Evolutionary conservation across 306 rosid genomes (phyloP), one percentile per base, ranked within the genome.

Genomic region (Fragaria ananassa): DNA sequence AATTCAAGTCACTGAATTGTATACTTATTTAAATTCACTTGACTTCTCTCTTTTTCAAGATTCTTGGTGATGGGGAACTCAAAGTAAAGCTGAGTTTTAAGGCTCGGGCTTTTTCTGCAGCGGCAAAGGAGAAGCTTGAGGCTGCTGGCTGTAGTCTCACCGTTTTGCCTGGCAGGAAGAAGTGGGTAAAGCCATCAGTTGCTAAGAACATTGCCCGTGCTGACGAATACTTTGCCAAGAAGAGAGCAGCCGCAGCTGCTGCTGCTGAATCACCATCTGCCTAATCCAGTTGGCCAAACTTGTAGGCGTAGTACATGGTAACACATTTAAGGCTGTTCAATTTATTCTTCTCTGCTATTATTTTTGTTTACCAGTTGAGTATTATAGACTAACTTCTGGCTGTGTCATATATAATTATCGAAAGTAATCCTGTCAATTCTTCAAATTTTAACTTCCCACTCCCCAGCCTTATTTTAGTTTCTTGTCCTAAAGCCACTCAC

Each of bases 161-260:
- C 4, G 88, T 88, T 53, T 83, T 96, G 70, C 98, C 97, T 18
- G 99, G 99, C 51, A 90, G 96, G 18, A 96, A 96, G 93, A 96
- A 96, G 81, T 96, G 98, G 99, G 93, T 95, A 29, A 92, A 95
- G 80, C 93, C 97, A 72, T 89, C 98, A 2, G 98, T 95, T 80
- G 90, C 96, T 47, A 95, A 92, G 78, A 95, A 92, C 86, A 82
- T 87, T 27, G 99, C 97, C 21, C 99, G 99, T 37, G 97, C 99
- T 0, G 99, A 95, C 0, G 97, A 95, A 80, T 92, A 92, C 87
- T 95, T 92, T 18, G 97, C 97, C 84, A 95, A 86, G 89, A 95
- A 92, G 80, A 88, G 88, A 34, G 97, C 91, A 18, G 88, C 95
- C 0, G 84, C 88, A 12, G 80, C 90, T 70, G 87, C 87, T 29